Evolutionary conservation across 169 alveolate genomes (phyloP).

Genomic region (Miamiensis avidus): DNA sequence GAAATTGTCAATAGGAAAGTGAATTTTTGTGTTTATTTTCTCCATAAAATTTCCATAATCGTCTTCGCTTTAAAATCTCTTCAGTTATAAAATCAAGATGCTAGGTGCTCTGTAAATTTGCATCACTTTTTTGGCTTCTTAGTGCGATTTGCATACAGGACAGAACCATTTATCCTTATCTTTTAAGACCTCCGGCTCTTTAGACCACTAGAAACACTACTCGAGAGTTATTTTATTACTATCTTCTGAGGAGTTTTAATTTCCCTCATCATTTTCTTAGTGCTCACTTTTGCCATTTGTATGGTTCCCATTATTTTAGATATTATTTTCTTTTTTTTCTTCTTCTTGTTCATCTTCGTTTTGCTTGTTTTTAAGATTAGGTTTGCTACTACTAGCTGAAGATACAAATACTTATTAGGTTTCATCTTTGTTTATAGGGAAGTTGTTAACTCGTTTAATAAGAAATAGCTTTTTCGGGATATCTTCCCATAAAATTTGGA

Average conservation of each 20-base stretch:
- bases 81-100: slow-evolving; percentile 71
- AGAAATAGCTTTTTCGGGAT: too few relatives aligned
- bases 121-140: slow-evolving; percentile 71
- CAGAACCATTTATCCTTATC: not conserved
- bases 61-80: slow-evolving; percentile 58
- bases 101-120: slow-evolving; percentile 73
- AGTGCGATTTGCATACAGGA: slow-evolving; percentile 41
- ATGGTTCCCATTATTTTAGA: not conserved
- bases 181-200: not conserved
- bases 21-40: not conserved
- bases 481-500: not conserved
- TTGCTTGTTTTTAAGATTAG: too few relatives aligned
- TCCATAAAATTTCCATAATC: not conserved
- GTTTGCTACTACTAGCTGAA: too few relatives aligned
- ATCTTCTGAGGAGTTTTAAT: too few relatives aligned
- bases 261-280: too few relatives aligned
- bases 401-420: not conserved
- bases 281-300: too few relatives aligned
- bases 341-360: not conserved
- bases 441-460: too few relatives aligned
- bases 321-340: too few relatives aligned
- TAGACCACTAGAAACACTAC: not conserved
- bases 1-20: not conserved
- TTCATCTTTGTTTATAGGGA: too few relatives aligned
- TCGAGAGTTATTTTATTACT: not conserved